Percentiles rank a stretch among this genome's conserved stretches.
These are phyloP conservation scores for Actinomucor elegans DNA, from an alignment of 371 early-diverging fungal species.

Conservation along the genomic window DNA sequence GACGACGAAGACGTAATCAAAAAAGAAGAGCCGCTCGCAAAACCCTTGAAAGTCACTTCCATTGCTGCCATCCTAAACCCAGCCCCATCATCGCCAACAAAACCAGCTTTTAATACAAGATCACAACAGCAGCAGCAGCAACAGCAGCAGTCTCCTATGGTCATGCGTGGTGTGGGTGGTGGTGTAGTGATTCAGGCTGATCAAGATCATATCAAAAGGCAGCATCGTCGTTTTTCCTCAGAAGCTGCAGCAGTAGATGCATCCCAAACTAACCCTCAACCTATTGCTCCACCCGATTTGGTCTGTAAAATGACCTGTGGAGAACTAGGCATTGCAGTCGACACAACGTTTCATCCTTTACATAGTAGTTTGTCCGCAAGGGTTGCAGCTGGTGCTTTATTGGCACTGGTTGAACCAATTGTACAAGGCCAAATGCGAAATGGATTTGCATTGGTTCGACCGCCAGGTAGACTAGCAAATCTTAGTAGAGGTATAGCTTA, in stretches of 20 bases:
- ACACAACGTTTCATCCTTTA: constrained; percentile 60
- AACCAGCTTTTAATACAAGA: neutral
- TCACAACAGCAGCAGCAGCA: neutral
- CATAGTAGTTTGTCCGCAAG: constrained; percentile 52
- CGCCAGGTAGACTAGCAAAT: constrained; percentile 62
- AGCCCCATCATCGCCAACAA: constrained; percentile 4
- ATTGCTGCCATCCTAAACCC: constrained; percentile 38
- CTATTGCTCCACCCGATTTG: constrained; percentile 51
- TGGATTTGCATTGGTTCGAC: constrained; percentile 65
- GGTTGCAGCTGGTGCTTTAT: constrained; percentile 55
- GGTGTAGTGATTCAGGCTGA: constrained; percentile 25
- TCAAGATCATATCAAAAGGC: constrained; percentile 27
- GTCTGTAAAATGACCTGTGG: constrained; percentile 55
- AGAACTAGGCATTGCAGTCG: constrained; percentile 56
- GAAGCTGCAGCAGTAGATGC: constrained; percentile 30
- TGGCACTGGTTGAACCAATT: constrained; percentile 52
- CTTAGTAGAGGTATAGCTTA: neutral
- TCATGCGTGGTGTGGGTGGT: constrained; percentile 33
- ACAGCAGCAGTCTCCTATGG: constrained; percentile 1
- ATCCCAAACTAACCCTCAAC: constrained; percentile 17
- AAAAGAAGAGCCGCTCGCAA: constrained; percentile 16
- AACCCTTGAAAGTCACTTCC: constrained; percentile 28
- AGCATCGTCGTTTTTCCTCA: constrained; percentile 37
- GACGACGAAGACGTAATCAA: constrained; percentile 11
- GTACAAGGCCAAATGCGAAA: constrained; percentile 54